phyloP scores from a whole-genome alignment of 176 grass and related monocot genomes.

The Oryza glumipatula region DNA sequence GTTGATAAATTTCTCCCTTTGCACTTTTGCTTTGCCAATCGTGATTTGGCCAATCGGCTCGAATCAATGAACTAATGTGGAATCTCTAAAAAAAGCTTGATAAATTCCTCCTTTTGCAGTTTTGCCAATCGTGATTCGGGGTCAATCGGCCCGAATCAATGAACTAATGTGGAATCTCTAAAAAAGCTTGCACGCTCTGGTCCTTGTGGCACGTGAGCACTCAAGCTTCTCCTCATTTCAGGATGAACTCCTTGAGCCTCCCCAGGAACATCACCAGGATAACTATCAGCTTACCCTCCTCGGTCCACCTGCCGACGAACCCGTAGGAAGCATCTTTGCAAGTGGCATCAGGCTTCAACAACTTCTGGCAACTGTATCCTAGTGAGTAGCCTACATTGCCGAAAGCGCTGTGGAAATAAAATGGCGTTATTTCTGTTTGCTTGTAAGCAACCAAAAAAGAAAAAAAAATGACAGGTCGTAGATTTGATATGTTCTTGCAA shows the following conservation, averaged over 20 bases:
- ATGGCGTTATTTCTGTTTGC: background rate
- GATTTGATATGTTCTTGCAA: background rate
- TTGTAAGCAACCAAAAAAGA: too few species aligned
- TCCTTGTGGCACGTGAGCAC: background rate
- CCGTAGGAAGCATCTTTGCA: constrained; percentile 44
- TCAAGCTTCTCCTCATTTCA: constrained; percentile 15
- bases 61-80: too few species aligned
- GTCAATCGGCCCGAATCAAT: too few species aligned
- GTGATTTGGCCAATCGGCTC: too few species aligned
- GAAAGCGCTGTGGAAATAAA: constrained; percentile 37
- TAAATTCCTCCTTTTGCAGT: too few species aligned
- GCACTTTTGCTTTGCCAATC: too few species aligned
- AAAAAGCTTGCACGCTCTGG: too few species aligned
- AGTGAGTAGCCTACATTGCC: constrained; percentile 65
- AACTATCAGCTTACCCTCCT: constrained; percentile 56
- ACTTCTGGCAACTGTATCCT: constrained; percentile 53
- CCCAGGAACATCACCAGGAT: constrained; percentile 61
- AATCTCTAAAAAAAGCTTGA: too few species aligned
- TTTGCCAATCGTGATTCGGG: too few species aligned
- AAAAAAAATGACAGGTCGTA: too few species aligned
- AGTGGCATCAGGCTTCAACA: constrained; percentile 24
- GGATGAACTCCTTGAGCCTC: constrained; percentile 55
- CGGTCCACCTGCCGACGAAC: constrained; percentile 54
- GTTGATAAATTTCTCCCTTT: too few species aligned
- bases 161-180: too few species aligned